Conservation (phyloP, 345 rosid species). For the Populus ilicifolia region DNA sequence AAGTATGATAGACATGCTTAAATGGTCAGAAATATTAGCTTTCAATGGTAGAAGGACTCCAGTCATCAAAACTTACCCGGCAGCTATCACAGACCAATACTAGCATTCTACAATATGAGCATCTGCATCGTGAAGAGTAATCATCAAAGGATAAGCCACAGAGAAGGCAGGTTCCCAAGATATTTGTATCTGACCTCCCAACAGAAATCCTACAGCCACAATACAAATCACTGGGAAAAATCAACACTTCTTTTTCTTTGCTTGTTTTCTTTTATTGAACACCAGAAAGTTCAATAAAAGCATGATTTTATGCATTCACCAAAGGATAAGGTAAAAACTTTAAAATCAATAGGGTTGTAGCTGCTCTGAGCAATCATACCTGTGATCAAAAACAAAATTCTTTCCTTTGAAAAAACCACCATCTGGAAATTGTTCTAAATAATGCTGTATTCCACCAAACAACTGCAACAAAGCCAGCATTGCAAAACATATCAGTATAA, state of each 20-base stretch:
- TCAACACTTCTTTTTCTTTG: background rate
- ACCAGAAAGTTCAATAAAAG: background rate
- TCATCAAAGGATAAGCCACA: slow-evolving; percentile 70
- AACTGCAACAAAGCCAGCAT: slow-evolving; percentile 50
- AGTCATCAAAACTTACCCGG: slow-evolving; percentile 39
- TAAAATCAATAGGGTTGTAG: background rate
- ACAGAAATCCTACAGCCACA: slow-evolving; percentile 66
- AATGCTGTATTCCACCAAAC: slow-evolving; percentile 91
- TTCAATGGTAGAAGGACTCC: background rate
- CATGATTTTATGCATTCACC: background rate
- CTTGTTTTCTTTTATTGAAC: background rate
- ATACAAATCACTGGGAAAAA: slow-evolving; percentile 5
- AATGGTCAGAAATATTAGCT: background rate
- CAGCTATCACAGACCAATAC: slow-evolving; percentile 79
- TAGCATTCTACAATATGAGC: slow-evolving; percentile 80
- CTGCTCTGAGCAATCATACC: slow-evolving; percentile 43
- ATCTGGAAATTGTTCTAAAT: slow-evolving; percentile 84
- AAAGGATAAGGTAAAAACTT: background rate
- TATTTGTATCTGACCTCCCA: slow-evolving; percentile 60
- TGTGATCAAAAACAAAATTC: slow-evolving; percentile 91
- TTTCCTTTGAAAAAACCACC: slow-evolving; percentile 93
- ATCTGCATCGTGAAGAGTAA: slow-evolving; percentile 79
- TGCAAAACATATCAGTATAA: background rate
- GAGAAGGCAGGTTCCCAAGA: slow-evolving; percentile 68
- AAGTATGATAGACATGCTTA: background rate